Conservation (phyloP, 345 rosid species). For the Eucalyptus urophylla region DNA sequence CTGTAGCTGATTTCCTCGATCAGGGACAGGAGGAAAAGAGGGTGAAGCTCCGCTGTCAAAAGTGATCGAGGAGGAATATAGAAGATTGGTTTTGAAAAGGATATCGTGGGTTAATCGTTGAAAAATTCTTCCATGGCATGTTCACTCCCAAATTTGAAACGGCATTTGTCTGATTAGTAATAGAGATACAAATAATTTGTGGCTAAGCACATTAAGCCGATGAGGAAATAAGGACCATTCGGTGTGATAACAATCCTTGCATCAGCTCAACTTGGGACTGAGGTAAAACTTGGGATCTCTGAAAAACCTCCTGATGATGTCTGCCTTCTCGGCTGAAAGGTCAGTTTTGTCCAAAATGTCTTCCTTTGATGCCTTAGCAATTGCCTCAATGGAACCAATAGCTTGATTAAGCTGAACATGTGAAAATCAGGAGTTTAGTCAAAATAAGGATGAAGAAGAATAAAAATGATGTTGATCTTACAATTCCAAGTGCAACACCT, state of each 20-base stretch:
- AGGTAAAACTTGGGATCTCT: conserved; percentile 69
- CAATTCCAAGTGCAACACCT: neutral
- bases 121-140: neutral
- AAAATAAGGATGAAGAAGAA: neutral
- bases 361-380: conserved; percentile 74
- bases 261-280: conserved; percentile 46
- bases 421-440: neutral
- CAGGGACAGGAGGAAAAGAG: neutral
- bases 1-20: neutral
- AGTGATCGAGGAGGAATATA: neutral
- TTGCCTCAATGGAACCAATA: conserved; percentile 81
- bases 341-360: conserved; percentile 66
- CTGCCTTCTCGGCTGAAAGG: conserved; percentile 76
- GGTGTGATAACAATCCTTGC: neutral
- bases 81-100: neutral
- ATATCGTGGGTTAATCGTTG: neutral
- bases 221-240: neutral
- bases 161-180: neutral
- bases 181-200: neutral
- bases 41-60: neutral
- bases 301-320: conserved; percentile 47
- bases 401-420: conserved; percentile 67
- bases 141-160: neutral
- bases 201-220: neutral
- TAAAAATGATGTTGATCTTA: neutral